phyloP scores from a whole-genome alignment of 768 basidiomycete genomes.

The Strobilomyces echinocephalus region DNA sequence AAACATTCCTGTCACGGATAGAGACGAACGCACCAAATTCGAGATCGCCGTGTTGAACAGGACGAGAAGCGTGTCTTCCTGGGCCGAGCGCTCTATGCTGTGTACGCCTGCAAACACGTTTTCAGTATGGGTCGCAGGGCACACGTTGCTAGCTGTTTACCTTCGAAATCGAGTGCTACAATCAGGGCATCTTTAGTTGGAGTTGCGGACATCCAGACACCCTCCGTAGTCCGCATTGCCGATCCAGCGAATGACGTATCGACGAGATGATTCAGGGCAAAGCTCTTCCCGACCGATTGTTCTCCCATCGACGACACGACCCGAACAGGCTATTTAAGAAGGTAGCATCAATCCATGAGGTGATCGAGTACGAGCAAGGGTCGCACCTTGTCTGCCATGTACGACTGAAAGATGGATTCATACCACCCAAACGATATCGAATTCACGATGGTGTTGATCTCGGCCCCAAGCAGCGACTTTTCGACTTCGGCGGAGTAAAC shows the following conservation, averaged over 20 bases:
- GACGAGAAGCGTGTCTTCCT: constrained; percentile 61
- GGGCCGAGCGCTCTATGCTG: constrained; percentile 57
- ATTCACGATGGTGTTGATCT: constrained; percentile 52
- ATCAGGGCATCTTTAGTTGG: constrained; percentile 51
- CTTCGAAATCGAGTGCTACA: constrained; percentile 66
- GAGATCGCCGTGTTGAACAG: constrained; percentile 64
- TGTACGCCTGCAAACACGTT: constrained; percentile 46
- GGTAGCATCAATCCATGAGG: neutral
- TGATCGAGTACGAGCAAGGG: neutral
- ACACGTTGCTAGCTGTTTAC: constrained; percentile 19
- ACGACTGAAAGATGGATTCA: constrained; percentile 58
- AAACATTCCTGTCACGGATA: neutral
- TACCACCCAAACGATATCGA: constrained; percentile 61
- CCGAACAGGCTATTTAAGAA: constrained; percentile 45
- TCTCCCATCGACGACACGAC: constrained; percentile 68
- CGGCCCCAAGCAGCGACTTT: constrained; percentile 52
- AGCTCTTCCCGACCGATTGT: constrained; percentile 62
- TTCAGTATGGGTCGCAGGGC: neutral
- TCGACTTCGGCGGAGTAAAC: constrained; percentile 47
- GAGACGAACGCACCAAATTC: constrained; percentile 42
- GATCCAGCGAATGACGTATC: constrained; percentile 64
- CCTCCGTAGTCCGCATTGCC: constrained; percentile 61
- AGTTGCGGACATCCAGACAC: constrained; percentile 63
- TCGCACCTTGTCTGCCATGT: constrained; percentile 51
- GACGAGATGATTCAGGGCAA: constrained; percentile 52